Evolutionary conservation across 257 asterid genomes (phyloP).

Genomic region (Nicotiana paniculata): DNA sequence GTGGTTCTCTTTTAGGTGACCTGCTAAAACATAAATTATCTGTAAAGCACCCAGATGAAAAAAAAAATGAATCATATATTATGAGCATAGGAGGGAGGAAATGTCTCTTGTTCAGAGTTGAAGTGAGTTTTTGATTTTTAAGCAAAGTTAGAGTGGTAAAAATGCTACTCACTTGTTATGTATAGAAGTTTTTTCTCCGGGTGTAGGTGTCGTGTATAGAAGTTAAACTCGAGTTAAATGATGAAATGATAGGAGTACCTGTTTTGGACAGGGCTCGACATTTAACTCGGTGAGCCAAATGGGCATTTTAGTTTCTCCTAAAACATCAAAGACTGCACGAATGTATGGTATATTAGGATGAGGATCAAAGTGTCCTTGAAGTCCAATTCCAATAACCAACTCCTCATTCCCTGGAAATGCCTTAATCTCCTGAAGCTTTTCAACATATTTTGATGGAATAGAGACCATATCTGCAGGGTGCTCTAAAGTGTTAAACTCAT

Average conservation of each 20-base stretch:
- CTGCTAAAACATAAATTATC: no score
- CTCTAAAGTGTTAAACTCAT: conserved; percentile 44
- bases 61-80: background rate
- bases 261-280: conserved; percentile 19
- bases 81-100: no score
- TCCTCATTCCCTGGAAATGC: conserved; percentile 45
- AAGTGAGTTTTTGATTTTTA: no score
- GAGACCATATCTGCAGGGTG: conserved; percentile 26
- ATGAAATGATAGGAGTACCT: conserved; percentile 23
- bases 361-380: conserved; percentile 39
- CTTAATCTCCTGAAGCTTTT: conserved; percentile 28
- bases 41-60: no score
- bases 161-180: no score
- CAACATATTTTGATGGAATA: conserved; percentile 33
- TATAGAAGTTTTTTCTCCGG: no score
- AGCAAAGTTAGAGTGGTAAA: no score
- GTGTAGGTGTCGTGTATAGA: background rate
- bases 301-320: conserved; percentile 40
- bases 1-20: no score
- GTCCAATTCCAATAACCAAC: conserved; percentile 33
- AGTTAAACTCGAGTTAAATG: background rate
- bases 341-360: conserved; percentile 32
- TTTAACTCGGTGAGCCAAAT: conserved; percentile 60
- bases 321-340: conserved; percentile 37
- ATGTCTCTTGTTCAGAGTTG: no score